phyloP scores from a whole-genome alignment of 331 rosid species.

The Cydonia oblonga region DNA sequence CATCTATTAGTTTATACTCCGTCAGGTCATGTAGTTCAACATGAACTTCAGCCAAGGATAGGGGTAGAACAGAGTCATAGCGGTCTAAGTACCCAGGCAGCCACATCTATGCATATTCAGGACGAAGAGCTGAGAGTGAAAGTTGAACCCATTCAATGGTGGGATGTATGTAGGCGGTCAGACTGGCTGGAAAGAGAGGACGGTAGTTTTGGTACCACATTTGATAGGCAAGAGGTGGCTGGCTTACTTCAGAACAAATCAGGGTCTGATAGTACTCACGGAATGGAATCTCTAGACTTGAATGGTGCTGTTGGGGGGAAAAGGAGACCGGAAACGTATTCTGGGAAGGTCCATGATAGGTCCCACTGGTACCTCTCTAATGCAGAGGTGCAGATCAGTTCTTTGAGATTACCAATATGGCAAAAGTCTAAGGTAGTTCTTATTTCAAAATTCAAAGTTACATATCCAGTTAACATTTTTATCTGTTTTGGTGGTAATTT shows the following conservation, averaged over 20 bases:
- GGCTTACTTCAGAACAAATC: constrained; percentile 34
- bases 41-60: constrained; percentile 62
- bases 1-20: constrained; percentile 76
- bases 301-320: constrained; percentile 25
- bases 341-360: constrained; percentile 39
- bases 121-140: constrained; percentile 78
- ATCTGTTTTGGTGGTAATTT: background rate
- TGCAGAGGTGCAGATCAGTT: constrained; percentile 76
- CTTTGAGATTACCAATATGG: constrained; percentile 67
- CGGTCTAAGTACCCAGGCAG: constrained; percentile 28
- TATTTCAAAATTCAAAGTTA: constrained; percentile 7
- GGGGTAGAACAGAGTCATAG: constrained; percentile 45
- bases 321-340: constrained; percentile 12
- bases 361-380: constrained; percentile 64
- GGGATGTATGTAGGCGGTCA: constrained; percentile 88
- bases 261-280: constrained; percentile 25
- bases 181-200: constrained; percentile 81
- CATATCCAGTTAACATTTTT: background rate
- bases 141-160: constrained; percentile 91
- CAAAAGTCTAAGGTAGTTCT: constrained; percentile 67
- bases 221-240: constrained; percentile 35
- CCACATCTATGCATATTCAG: constrained; percentile 40
- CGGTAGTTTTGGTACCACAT: constrained; percentile 21
- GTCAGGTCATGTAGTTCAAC: constrained; percentile 89
- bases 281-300: constrained; percentile 25